These are phyloP conservation scores for Colletotrichum lindemuthianum DNA, from an alignment of 2,329 filamentous ascomycete genomes.

Conservation along the genomic window DNA sequence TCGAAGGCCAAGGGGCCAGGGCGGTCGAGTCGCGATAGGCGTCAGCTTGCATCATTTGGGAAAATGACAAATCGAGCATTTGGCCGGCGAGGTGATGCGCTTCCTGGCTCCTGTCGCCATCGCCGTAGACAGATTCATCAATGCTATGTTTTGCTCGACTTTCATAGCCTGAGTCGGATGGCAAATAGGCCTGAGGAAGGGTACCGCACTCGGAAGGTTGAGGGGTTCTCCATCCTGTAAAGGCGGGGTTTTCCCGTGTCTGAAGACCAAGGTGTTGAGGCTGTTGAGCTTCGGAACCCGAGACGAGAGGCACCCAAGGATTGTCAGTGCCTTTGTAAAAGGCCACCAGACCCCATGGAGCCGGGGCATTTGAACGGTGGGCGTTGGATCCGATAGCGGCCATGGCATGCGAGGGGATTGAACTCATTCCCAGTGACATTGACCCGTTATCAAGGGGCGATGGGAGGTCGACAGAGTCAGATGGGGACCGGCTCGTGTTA, in stretches of 20 bases:
- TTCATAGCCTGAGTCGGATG: slow-evolving; percentile 60
- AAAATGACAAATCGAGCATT: slow-evolving; percentile 44
- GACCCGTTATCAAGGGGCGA: slow-evolving; percentile 1
- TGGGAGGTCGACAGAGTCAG: slow-evolving; percentile 2
- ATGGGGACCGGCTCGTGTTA: slow-evolving; percentile 1
- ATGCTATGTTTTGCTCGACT: slow-evolving; percentile 55
- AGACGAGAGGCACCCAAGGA: slow-evolving; percentile 55
- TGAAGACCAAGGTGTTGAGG: slow-evolving; percentile 40
- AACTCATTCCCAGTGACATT: slow-evolving; percentile 20
- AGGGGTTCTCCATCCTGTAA: slow-evolving; percentile 45
- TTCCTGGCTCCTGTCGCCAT: slow-evolving; percentile 52
- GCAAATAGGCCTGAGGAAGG: slow-evolving; percentile 42
- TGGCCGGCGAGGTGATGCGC: slow-evolving; percentile 50
- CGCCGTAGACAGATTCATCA: slow-evolving; percentile 56
- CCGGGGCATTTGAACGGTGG: slow-evolving; percentile 24
- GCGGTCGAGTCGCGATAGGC: neutral
- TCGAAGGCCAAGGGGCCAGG: neutral
- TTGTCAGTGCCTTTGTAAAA: slow-evolving; percentile 53
- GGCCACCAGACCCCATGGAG: slow-evolving; percentile 40
- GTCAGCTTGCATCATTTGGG: neutral
- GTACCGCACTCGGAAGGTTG: slow-evolving; percentile 54
- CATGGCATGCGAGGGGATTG: slow-evolving; percentile 13
- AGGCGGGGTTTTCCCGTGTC: slow-evolving; percentile 40
- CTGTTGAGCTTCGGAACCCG: slow-evolving; percentile 43
- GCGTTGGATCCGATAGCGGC: neutral